Evolutionary conservation across 169 alveolate genomes (phyloP), one percentile per base, ranked within the genome.

Genomic region (Eimeria brunetti): DNA sequence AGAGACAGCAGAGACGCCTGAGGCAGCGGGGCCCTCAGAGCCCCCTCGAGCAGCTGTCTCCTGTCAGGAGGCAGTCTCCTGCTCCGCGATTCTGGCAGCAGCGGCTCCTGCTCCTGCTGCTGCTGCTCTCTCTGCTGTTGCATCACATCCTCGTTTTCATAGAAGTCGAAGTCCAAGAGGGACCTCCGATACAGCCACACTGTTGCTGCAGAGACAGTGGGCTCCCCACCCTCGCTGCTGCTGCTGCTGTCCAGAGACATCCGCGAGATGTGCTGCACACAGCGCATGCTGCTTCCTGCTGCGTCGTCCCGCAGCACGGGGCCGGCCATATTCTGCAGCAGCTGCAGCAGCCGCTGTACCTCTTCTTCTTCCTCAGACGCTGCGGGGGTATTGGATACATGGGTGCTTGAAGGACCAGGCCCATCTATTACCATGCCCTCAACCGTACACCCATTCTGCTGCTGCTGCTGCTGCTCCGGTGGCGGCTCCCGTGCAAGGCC

Each of bases 51-150:
- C 75, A 64, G 71, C 95, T 36, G 69, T 30, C 38, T 60, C 60
- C 64, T 2, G 51, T 75, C 89, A 46, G 67, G 86, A 18, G 69
- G 30, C 91, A 60, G 84, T 36, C 71, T 60, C 71, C 78, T 83
- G 88, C 76, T 41, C 30, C 46, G 73, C 36, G 62, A 56, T 67
- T 67, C 86, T 44, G 89, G 76, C 36, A 88, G 92, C 53, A 92
- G 89, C 94, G 73, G 84, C 84, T 67, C 84, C 92, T 92, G 91
- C 81, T 91, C 73, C 84, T 91, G 91, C 84, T 91, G 95, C 62
- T 76, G 95, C 90, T 78, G 69, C 51, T 84, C 86, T 36, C 86
- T 53, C 88, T 88, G 91, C 69, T 75, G 93, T 44, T 64, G 93
- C 71, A 58, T 51, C 44, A 88, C 92, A 36, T 92, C 89, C 71